These are phyloP conservation scores for Thoreauomyces humboldtii DNA, from an alignment of 192 early-diverging fungal genomes.

Conservation along the genomic window DNA sequence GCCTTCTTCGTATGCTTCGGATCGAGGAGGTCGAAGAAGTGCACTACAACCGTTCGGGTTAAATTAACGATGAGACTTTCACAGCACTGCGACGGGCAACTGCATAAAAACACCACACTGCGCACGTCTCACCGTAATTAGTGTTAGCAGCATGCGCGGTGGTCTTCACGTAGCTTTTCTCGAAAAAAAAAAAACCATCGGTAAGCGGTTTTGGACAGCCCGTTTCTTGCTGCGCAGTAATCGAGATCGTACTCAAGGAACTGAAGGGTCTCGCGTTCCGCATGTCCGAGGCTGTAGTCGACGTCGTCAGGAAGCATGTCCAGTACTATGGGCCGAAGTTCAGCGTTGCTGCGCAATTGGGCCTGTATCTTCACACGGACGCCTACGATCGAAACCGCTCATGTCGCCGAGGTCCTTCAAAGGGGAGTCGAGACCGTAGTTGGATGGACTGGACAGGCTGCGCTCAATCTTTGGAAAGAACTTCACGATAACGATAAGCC, in stretches of 20 bases:
- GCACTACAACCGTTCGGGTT: too few species aligned
- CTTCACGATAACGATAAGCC: not conserved
- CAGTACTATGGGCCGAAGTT: not conserved
- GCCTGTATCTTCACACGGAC: too few species aligned
- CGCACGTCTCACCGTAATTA: conserved; percentile 3
- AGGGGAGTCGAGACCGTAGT: not conserved
- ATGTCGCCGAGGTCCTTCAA: conserved; percentile 10
- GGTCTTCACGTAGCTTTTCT: conserved; percentile 21
- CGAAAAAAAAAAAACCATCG: not conserved
- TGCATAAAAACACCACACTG: not conserved
- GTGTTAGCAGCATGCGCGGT: conserved; percentile 3
- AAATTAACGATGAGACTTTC: not conserved
- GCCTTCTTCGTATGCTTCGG: not conserved
- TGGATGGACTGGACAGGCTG: not conserved
- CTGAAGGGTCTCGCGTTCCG: not conserved
- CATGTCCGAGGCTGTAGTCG: not conserved
- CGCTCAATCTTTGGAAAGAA: not conserved
- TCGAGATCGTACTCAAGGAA: conserved; percentile 14
- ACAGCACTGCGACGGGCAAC: not conserved
- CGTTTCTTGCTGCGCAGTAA: not conserved
- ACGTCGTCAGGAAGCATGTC: not conserved
- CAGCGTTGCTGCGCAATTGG: too few species aligned
- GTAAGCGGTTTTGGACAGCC: not conserved
- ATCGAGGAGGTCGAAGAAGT: conserved; percentile 24
- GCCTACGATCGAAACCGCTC: not conserved